phyloP scores from a whole-genome alignment of 1,284 basidiomycete genomes.

The Ceratobasidium sp. region DNA sequence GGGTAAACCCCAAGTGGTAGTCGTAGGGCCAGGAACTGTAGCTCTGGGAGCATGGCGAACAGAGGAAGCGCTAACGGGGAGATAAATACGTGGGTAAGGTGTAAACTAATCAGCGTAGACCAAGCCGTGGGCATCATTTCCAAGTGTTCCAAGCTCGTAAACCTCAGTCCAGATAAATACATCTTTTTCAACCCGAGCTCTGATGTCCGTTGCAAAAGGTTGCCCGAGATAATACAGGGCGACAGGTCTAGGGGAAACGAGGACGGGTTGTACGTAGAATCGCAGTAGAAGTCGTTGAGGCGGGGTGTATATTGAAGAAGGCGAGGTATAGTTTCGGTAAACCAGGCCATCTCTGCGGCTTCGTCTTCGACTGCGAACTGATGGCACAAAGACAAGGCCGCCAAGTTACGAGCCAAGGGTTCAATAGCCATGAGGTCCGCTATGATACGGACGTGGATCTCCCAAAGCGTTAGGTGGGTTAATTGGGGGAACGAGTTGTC shows the following conservation, averaged over 20 bases:
- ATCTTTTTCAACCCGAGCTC: neutral
- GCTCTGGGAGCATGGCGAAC: neutral
- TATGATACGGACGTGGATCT: neutral
- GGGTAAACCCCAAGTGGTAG: neutral
- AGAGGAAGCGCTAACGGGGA: neutral
- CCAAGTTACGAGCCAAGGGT: neutral
- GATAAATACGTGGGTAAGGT: neutral
- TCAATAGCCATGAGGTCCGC: neutral
- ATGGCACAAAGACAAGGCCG: neutral
- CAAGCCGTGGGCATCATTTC: neutral
- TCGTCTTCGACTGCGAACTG: neutral
- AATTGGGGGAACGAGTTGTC: neutral
- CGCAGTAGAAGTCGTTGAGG: neutral
- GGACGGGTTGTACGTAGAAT: neutral
- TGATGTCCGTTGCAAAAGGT: neutral
- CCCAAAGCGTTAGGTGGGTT: neutral
- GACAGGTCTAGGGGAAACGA: neutral
- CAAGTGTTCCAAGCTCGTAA: neutral
- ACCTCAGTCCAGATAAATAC: neutral
- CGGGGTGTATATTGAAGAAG: neutral
- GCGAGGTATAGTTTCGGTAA: neutral
- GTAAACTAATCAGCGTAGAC: neutral
- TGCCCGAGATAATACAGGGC: neutral
- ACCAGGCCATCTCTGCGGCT: neutral
- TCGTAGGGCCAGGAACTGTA: neutral